Evolutionary conservation across 2,329 filamentous ascomycete species (phyloP).

Genomic region (Trichothecium sympodiale): DNA sequence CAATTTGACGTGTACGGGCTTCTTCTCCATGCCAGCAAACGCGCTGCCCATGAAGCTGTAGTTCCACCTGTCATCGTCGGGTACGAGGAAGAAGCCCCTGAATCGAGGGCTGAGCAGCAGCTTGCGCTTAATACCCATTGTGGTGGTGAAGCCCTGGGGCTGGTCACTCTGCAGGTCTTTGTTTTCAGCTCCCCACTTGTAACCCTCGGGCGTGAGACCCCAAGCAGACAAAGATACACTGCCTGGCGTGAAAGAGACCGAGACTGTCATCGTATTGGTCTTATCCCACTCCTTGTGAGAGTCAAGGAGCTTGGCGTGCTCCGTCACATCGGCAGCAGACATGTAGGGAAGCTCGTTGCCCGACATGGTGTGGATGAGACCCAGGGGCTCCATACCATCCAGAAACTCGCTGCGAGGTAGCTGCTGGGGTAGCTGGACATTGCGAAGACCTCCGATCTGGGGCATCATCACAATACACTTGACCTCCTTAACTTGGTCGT

Average conservation of each 20-base stretch:
- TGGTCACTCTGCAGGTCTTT: conserved; percentile 87
- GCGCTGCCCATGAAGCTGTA: conserved; percentile 95
- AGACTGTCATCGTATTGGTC: conserved; percentile 87
- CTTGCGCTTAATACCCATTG: conserved; percentile 92
- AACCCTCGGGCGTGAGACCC: conserved; percentile 82
- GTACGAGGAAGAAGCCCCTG: conserved; percentile 90
- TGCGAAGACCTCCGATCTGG: conserved; percentile 86
- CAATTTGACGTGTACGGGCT: conserved; percentile 80
- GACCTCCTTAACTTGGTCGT: conserved; percentile 94
- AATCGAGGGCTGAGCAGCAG: conserved; percentile 87
- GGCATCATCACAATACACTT: conserved; percentile 95
- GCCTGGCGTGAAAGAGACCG: conserved; percentile 91
- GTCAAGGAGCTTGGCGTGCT: conserved; percentile 84
- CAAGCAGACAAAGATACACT: conserved; percentile 92
- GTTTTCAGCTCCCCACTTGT: conserved; percentile 96
- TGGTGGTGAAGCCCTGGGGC: conserved; percentile 83
- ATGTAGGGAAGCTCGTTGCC: conserved; percentile 95
- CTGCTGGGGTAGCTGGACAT: conserved; percentile 81
- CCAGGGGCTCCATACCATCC: conserved; percentile 75
- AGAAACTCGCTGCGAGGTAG: conserved; percentile 89
- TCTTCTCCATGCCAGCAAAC: conserved; percentile 84
- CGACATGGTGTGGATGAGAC: conserved; percentile 89
- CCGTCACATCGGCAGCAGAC: conserved; percentile 88
- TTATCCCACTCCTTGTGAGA: conserved; percentile 56
- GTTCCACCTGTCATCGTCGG: conserved; percentile 86